Base-by-base conservation (phyloP, 768 basidiomycete genomes). In the Candolleomyces efflorescens region DNA sequence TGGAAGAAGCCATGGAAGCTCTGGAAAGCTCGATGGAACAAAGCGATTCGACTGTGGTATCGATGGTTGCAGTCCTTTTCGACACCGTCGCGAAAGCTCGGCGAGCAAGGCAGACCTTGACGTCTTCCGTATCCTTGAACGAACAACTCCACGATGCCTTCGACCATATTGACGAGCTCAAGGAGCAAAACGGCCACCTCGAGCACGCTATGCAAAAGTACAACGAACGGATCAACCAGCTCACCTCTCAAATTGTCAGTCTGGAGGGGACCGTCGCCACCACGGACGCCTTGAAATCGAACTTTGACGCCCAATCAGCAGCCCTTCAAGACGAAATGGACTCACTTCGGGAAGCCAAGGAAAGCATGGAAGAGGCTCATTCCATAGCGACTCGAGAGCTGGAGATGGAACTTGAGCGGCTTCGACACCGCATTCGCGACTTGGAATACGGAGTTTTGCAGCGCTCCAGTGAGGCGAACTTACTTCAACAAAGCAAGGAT, bases 1-100 rank as follows among this genome's bases (percentile, higher is more conserved):
- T 86, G 58, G 90, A 92, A 63, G 79, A 84, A 43, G 81, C 83
- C 59, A 60, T 82, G 52, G 90, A 86, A 66, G 68, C 61, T 3
- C 41, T 75, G 59, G 73, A 71, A 53, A 58, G 44, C 20, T 67
- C 59, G 47, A 45, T 62, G n/a, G 65, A 67, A 12, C 67, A 73
- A 20, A 66, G 70, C 18, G 73, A 78, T 17, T 61, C 55, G n/a
- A 65, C 74, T 23, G 60, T 82, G 13, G 67, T 68, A 6, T 66
- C 72, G 5, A 60, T 81, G 56, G 71, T 80, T 37, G 66, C 65
- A n/a, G 70, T 75, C 45, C 55, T 81, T 53, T 62, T 73, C 1
- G 70, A 75, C 44, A 71, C 78, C 3, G 68, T 73, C 37, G 65
- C 63, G 15, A 59, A 57, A 18, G 61, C 65, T 12, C 64, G 65